Conservation (phyloP, 2,329 filamentous ascomycete species). For the Venturia aucupariae region DNA sequence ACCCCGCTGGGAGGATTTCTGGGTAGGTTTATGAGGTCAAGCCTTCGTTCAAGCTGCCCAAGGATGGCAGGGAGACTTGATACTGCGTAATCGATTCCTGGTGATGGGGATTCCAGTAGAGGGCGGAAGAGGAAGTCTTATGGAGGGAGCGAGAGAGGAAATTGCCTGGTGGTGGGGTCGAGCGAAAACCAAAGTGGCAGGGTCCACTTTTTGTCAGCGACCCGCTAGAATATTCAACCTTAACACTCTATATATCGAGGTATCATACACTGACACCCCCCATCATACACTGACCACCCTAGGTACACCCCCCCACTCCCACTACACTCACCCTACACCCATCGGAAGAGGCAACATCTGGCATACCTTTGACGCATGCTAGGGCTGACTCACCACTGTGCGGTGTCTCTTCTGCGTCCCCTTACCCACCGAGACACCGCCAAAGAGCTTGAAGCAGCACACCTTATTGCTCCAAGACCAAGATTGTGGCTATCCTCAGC, state of each 20-base stretch:
- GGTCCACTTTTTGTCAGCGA: neutral
- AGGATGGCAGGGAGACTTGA: neutral
- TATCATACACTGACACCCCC: too few species aligned
- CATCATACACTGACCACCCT: neutral
- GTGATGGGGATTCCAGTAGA: neutral
- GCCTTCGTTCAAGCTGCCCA: slow-evolving; percentile 1
- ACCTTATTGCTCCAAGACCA: neutral
- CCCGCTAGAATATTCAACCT: neutral
- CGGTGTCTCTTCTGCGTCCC: neutral
- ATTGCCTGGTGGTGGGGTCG: neutral
- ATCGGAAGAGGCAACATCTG: neutral
- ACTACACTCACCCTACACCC: neutral
- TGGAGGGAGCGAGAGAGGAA: neutral
- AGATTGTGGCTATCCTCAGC: too few species aligned
- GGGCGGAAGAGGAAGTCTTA: neutral
- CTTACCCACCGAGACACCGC: neutral
- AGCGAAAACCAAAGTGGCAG: neutral
- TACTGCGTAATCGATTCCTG: neutral
- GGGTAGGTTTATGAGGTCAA: neutral
- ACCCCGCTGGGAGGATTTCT: neutral
- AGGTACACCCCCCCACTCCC: too few species aligned
- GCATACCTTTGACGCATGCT: neutral
- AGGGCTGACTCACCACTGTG: neutral
- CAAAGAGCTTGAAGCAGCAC: neutral
- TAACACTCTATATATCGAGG: too few species aligned